These are phyloP conservation scores for Harrya chromipes DNA, from an alignment of 768 basidiomycete species.

Conservation along the genomic window DNA sequence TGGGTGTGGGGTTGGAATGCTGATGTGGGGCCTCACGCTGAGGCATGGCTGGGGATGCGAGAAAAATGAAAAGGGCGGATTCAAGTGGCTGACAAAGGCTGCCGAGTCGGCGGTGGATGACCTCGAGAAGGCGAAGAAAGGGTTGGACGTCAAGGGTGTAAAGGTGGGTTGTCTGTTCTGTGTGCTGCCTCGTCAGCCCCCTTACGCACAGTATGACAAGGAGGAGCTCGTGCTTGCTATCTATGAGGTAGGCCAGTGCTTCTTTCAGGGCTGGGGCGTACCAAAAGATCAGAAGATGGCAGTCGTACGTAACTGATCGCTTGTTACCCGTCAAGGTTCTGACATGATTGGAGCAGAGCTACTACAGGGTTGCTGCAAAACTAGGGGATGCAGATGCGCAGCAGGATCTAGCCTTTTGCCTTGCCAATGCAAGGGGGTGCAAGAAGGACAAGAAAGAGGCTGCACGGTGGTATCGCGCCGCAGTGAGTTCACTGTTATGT, in stretches of 20 bases:
- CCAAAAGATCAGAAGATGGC: conserved; percentile 87
- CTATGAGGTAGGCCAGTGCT: conserved; percentile 91
- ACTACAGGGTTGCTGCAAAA: conserved; percentile 79
- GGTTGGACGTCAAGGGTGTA: conserved; percentile 52
- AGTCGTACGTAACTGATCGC: conserved; percentile 48
- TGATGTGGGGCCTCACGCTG: conserved; percentile 87
- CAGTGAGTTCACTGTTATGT: conserved; percentile 45
- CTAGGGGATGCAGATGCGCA: conserved; percentile 88
- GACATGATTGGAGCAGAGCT: conserved; percentile 48
- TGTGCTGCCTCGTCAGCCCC: neutral
- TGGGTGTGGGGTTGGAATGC: conserved; percentile 86
- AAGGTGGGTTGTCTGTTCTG: conserved; percentile 36
- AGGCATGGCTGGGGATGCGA: conserved; percentile 87
- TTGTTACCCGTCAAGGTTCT: neutral
- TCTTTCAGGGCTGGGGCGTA: conserved; percentile 91
- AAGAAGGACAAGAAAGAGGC: conserved; percentile 86
- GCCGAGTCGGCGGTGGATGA: conserved; percentile 79
- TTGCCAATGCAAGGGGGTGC: conserved; percentile 83
- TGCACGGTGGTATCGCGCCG: conserved; percentile 89
- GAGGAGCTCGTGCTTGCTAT: conserved; percentile 84
- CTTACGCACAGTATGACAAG: conserved; percentile 31
- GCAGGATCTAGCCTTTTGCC: conserved; percentile 79
- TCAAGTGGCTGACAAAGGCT: conserved; percentile 79
- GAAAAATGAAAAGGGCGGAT: conserved; percentile 75
- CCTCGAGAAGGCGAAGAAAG: conserved; percentile 60